Evolutionary conservation across 768 basidiomycete species (phyloP), one percentile per base, ranked within the genome.

Genomic region (Amanita polypyramis): DNA sequence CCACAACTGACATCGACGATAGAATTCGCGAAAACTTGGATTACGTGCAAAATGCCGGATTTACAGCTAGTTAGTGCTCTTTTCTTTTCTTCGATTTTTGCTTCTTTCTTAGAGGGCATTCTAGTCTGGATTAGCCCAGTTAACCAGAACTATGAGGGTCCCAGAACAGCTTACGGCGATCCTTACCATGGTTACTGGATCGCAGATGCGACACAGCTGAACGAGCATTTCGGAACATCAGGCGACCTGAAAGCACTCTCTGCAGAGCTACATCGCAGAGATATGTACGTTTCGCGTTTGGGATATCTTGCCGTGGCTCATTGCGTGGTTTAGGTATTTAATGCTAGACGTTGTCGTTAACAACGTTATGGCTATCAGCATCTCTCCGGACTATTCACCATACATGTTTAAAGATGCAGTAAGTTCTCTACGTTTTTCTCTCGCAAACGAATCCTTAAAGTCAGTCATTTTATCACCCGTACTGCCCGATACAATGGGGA

Each of bases 121-220:
- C 12, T 51, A 81, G 81, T 89, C 39, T 91, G 87, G 87, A 89
- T 88, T 51, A 85, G 82, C 51, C 89, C 88, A 9, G 75, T 91
- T 14, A 80, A 76, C 50, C 75, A 87, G 63, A 89, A 89, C 60
- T 87, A 84, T 51, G 64, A 84, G 32, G 85, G 85, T 0, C 76
- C 81, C 10, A 59, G 74, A 40, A 79, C 85, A 2, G 66, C 76
- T 0, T 91, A 89, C 59, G 86, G 88, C 15, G 84, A 88, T 56
- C 66, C 90, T 12, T 92, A 92, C 64, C 88, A 90, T 56, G 88
- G 88, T 14, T 90, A 91, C 64, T 91, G 89, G 87, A 72, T 79
- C 25, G 73, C 77, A 44, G 81, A 91, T 56, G 70, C 76, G 7
- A 66, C 74, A 20, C 55, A 72, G 54, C 70, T 85, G 36, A 86